Evolutionary conservation across 257 asterid genomes (phyloP), one percentile per base, ranked within the genome.

Genomic region (Solanum stenotomum): DNA sequence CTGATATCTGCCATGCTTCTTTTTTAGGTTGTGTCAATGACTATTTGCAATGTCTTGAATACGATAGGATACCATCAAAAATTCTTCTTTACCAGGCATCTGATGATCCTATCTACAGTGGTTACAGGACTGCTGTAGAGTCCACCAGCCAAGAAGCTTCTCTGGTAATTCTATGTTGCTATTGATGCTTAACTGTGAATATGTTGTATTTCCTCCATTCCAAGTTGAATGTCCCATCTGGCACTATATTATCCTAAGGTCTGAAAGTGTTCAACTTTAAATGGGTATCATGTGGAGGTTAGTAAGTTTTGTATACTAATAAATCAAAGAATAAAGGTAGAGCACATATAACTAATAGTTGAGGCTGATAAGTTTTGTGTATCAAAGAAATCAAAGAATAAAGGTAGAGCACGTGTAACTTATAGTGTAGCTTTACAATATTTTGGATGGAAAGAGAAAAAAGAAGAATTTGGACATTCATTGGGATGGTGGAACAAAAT

Each of bases 101-200:
- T 40, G 98, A 96, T 88, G 99, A 96, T 93, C 98, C 94, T 37
- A 91, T 95, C 72, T 96, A 96, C 91, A 95, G 95, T 90, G 99
- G 98, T 88, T 95, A 94, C 71, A 86, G 99, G 90, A 92, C 98
- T 85, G 98, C 94, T 35, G 94, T 96, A 23, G 95, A 96, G 92
- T 93, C 99, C 63, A 95, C 98, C 46, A 95, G 96, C 95, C 96
- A 96, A 93, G 99, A 95, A 92, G 98, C 94, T 84, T 86, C 98
- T 78, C 93, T 96, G 96, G 99, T 94, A 90, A 74, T 78, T 88
- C 83, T 74, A 29, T 86, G 22, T 70, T 84, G 29, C 29, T 15
- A 12, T 63, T 87, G 65, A 8, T 68, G 37, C 52, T 42, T 81
- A 81, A 49, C 40, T 77, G 20, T 29, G n/a, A 79, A 29, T 81